Percentiles rank a stretch among this genome's conserved stretches.
phyloP scores from a whole-genome alignment of 805 yeast species.

The Ogataea pini region DNA sequence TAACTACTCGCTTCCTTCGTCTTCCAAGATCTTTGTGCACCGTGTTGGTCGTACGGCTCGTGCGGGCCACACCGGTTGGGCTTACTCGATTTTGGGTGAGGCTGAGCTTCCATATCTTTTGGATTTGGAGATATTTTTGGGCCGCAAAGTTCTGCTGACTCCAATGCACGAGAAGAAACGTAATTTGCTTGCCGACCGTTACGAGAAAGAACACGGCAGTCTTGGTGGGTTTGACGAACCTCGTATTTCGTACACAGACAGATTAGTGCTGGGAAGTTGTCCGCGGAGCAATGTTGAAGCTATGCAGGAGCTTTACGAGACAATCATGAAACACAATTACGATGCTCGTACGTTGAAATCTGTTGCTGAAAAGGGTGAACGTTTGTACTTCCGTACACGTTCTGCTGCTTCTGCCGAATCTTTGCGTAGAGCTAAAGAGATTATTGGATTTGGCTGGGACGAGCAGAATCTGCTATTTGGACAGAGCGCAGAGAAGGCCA shows the following conservation, averaged over 20 bases:
- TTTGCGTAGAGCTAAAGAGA: constrained; percentile 80
- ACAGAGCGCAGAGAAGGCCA: constrained; percentile 70
- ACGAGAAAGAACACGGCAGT: constrained; percentile 40
- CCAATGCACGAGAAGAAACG: constrained; percentile 66
- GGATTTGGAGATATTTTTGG: constrained; percentile 88
- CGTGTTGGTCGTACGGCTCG: constrained; percentile 99
- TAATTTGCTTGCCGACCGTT: constrained; percentile 49
- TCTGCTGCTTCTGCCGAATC: constrained; percentile 84
- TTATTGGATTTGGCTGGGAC: constrained; percentile 81
- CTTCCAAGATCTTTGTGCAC: constrained; percentile 92
- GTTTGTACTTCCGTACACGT: constrained; percentile 80
- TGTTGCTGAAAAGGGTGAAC: constrained; percentile 86
- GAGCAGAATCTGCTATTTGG: constrained; percentile 82
- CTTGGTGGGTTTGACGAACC: constrained; percentile 45
- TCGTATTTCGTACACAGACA: constrained; percentile 65
- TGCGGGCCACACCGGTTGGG: constrained; percentile 98
- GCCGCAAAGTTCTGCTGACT: constrained; percentile 73
- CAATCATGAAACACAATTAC: constrained; percentile 58
- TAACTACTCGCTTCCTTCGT: constrained; percentile 86
- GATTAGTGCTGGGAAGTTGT: constrained; percentile 79
- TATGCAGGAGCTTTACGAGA: constrained; percentile 69
- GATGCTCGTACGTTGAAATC: constrained; percentile 65
- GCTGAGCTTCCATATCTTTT: constrained; percentile 85
- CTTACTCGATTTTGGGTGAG: constrained; percentile 84
- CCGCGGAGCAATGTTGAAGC: constrained; percentile 75